Percentiles rank a stretch among this genome's conserved stretches.
Conservation (phyloP, 768 basidiomycete species). For the Trichaptum fuscoviolaceum region DNA sequence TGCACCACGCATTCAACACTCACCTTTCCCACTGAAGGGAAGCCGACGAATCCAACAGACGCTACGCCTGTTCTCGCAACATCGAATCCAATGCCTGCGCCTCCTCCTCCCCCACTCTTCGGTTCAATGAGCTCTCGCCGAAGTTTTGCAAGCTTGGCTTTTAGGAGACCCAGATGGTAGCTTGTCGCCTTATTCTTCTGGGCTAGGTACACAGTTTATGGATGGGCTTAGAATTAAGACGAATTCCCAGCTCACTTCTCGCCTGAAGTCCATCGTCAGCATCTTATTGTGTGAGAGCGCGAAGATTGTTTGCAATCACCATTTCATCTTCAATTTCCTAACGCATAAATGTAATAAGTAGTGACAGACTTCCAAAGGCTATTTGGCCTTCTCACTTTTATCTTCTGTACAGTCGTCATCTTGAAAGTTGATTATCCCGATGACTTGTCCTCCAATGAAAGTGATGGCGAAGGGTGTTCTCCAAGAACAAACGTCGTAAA, state of each 20-base stretch:
- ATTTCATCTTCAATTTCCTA: slow-evolving; percentile 98
- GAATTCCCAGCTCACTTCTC: slow-evolving; percentile 55
- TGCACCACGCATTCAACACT: slow-evolving; percentile 7
- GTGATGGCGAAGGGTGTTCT: not conserved
- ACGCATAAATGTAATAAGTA: slow-evolving; percentile 13
- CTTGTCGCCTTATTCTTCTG: slow-evolving; percentile 96
- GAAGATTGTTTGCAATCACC: slow-evolving; percentile 42
- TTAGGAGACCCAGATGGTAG: slow-evolving; percentile 94
- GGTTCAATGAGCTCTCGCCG: slow-evolving; percentile 88
- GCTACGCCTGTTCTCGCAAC: slow-evolving; percentile 97
- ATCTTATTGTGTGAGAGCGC: not conserved
- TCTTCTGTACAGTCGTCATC: slow-evolving; percentile 91
- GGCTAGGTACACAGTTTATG: slow-evolving; percentile 39
- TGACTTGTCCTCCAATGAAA: not conserved
- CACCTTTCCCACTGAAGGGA: slow-evolving; percentile 95
- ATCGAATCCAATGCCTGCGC: slow-evolving; percentile 91
- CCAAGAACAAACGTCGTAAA: too few relatives aligned
- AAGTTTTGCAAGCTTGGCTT: slow-evolving; percentile 97
- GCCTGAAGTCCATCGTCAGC: slow-evolving; percentile 43
- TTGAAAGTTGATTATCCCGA: slow-evolving; percentile 23
- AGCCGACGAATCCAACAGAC: slow-evolving; percentile 88
- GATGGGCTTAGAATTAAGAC: not conserved
- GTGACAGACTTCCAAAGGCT: slow-evolving; percentile 8
- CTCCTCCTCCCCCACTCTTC: slow-evolving; percentile 73
- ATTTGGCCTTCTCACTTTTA: slow-evolving; percentile 48